Evolutionary conservation across 2,329 filamentous ascomycete species (phyloP).

Genomic region (Sordariomycetes sp.): DNA sequence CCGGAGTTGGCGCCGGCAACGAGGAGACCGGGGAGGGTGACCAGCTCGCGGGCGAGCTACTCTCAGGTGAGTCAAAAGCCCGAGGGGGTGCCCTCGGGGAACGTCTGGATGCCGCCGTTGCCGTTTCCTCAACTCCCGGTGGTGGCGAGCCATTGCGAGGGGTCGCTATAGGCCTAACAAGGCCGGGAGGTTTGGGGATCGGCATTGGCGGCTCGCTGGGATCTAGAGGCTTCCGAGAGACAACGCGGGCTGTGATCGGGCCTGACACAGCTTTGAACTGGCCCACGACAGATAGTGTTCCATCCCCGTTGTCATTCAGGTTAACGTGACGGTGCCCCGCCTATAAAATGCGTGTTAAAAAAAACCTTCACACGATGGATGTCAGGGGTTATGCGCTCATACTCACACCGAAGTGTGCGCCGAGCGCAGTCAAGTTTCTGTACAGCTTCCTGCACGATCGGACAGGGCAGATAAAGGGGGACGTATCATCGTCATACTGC

Average conservation of each 20-base stretch:
- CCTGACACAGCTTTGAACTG: not conserved
- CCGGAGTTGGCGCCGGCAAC: not conserved
- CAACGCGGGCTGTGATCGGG: constrained; percentile 6
- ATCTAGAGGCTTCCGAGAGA: constrained; percentile 13
- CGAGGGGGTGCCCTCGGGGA: not conserved
- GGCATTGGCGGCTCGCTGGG: constrained; percentile 11
- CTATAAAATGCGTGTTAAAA: not conserved
- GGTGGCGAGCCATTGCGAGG: not conserved
- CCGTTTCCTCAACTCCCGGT: not conserved
- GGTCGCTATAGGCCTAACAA: not conserved
- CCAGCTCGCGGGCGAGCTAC: not conserved
- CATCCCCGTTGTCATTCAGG: constrained; percentile 22
- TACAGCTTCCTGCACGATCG: constrained; percentile 14
- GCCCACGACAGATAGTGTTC: constrained; percentile 16
- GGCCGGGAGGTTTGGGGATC: not conserved
- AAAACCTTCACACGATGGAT: constrained; percentile 7
- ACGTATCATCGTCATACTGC: constrained; percentile 6
- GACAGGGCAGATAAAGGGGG: constrained; percentile 18
- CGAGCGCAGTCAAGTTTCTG: not conserved
- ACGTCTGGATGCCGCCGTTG: not conserved
- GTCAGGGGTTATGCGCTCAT: not conserved
- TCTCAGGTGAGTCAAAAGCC: not conserved
- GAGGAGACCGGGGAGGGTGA: not conserved
- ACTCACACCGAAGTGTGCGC: constrained; percentile 8
- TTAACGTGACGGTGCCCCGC: not conserved